phyloP scores from a whole-genome alignment of 2,329 filamentous ascomycete genomes.

The Phoma herbarum region DNA sequence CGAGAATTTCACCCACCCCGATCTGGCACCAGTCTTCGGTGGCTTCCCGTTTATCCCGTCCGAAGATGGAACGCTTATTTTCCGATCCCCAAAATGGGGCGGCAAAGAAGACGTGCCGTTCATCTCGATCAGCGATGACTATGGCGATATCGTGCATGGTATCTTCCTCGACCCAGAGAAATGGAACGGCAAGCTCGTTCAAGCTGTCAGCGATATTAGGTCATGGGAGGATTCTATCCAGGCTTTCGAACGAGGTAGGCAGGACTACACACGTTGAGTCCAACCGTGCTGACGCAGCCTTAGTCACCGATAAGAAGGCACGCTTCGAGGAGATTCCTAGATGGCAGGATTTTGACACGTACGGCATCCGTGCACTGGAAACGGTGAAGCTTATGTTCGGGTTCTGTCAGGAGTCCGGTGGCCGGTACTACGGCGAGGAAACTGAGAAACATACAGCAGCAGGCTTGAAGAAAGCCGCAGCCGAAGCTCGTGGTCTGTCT shows the following conservation, averaged over 20 bases:
- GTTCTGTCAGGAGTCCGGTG: conserved; percentile 31
- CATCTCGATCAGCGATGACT: neutral
- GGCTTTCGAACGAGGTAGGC: neutral
- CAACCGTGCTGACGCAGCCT: neutral
- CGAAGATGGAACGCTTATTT: neutral
- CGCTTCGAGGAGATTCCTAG: conserved; percentile 23
- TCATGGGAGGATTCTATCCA: neutral
- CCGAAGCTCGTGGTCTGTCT: conserved; percentile 25
- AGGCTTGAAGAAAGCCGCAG: conserved; percentile 29
- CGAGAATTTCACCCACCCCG: neutral
- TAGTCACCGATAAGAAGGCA: neutral
- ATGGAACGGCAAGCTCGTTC: neutral
- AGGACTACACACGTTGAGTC: neutral
- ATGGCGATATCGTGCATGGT: neutral
- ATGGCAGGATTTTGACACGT: conserved; percentile 29
- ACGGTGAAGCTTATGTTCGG: conserved; percentile 33
- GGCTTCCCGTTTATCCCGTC: neutral
- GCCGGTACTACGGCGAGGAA: conserved; percentile 30
- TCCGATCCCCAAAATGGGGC: neutral
- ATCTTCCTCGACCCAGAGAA: neutral
- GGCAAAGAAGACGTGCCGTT: neutral
- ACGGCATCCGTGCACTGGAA: conserved; percentile 31
- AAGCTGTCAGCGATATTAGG: neutral
- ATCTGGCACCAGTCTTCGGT: neutral
- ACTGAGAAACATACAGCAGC: conserved; percentile 29